phyloP scores from a whole-genome alignment of 495 filamentous ascomycete species.

The Echria macrotheca region DNA sequence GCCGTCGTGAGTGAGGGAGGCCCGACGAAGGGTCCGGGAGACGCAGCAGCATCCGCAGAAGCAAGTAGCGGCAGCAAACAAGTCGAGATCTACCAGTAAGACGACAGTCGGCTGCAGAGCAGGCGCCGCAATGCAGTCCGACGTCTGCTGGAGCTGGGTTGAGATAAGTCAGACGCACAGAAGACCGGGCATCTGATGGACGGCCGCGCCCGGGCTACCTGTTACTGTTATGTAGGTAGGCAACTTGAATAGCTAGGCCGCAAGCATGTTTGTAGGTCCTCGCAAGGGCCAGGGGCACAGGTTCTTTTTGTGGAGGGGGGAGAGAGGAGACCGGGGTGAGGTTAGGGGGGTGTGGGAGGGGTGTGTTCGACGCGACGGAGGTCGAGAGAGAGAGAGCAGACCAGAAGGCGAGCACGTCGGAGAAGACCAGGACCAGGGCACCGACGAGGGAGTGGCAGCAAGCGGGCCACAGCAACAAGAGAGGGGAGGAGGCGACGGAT shows the following conservation, averaged over 20 bases:
- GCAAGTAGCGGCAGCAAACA: slow-evolving; percentile 25
- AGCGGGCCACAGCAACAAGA: background rate
- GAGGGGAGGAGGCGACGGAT: background rate
- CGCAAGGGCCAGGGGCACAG: slow-evolving; percentile 22
- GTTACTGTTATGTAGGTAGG: slow-evolving; percentile 19
- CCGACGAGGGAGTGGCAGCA: background rate
- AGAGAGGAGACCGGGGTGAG: slow-evolving; percentile 7
- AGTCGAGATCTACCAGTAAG: slow-evolving; percentile 25
- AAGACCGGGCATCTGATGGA: slow-evolving; percentile 24
- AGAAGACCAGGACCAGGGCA: too few relatives aligned
- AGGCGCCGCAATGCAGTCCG: slow-evolving; percentile 30
- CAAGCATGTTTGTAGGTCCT: slow-evolving; percentile 23
- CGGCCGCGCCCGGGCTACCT: slow-evolving; percentile 26
- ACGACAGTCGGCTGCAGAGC: slow-evolving; percentile 26
- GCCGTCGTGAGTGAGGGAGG: background rate
- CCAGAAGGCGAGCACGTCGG: too few relatives aligned
- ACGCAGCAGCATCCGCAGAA: slow-evolving; percentile 17
- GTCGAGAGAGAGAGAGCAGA: background rate
- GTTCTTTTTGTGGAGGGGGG: slow-evolving; percentile 13
- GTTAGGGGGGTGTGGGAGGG: slow-evolving; percentile 17
- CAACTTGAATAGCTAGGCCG: slow-evolving; percentile 11
- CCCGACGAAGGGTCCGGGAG: slow-evolving; percentile 10
- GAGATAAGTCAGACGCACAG: slow-evolving; percentile 29
- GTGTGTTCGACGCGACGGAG: slow-evolving; percentile 10
- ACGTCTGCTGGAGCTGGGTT: slow-evolving; percentile 20